A percentile compares a stretch with the other conserved stretches of the same genome.
Conservation (phyloP, 2,329 filamentous ascomycete species). For the Colletotrichum aenigma region DNA sequence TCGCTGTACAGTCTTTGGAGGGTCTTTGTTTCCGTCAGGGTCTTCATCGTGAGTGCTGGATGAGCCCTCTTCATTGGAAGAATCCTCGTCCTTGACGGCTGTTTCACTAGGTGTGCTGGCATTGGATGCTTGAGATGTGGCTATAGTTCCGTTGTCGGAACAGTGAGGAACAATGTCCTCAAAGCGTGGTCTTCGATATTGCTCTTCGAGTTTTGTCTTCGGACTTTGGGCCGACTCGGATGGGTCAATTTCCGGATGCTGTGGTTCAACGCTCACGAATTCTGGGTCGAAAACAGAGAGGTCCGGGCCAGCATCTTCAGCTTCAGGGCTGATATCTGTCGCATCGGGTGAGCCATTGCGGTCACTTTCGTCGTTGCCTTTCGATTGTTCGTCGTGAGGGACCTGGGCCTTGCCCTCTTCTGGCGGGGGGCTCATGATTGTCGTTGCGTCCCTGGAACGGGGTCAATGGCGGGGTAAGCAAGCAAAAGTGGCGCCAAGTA, state of each 20-base stretch:
- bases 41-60: neutral
- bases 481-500: neutral
- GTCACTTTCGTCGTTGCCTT: neutral
- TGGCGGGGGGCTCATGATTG: neutral
- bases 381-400: neutral
- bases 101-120: neutral
- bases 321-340: neutral
- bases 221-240: neutral
- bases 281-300: neutral
- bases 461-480: neutral
- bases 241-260: neutral
- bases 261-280: neutral
- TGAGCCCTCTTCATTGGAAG: neutral
- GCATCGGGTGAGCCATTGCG: neutral
- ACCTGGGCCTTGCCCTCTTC: neutral
- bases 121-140: accelerated
- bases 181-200: neutral
- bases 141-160: neutral
- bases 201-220: neutral
- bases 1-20: neutral
- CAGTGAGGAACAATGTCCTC: neutral
- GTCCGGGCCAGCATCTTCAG: neutral
- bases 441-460: neutral
- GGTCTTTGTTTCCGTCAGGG: neutral
- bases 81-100: neutral